phyloP scores from a whole-genome alignment of 306 rosid species.

The Myrica gale region DNA sequence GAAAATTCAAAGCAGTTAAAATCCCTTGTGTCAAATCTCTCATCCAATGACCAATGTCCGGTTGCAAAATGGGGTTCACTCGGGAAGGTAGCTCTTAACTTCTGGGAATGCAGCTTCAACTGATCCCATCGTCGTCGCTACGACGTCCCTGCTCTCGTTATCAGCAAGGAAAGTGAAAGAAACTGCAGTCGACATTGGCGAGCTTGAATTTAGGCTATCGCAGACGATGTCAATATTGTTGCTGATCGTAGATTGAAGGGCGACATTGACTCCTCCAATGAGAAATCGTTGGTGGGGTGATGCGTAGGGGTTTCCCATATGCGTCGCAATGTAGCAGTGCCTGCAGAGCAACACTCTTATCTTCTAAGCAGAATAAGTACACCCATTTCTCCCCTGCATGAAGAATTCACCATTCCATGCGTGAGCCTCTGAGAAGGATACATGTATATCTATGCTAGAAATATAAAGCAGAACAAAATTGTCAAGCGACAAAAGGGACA shows the following conservation, averaged over 20 bases:
- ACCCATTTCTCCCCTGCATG: background rate
- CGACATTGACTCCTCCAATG: background rate
- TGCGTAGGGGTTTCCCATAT: background rate
- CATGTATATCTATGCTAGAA: background rate
- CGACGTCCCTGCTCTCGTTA: background rate
- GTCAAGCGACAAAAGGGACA: too few relatives aligned
- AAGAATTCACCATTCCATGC: background rate
- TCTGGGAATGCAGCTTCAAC: slow-evolving; percentile 8
- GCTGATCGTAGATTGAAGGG: background rate
- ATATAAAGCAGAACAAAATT: too few relatives aligned
- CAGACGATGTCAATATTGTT: background rate
- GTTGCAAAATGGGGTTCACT: background rate
- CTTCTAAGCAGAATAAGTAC: slow-evolving; percentile 1
- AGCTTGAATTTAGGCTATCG: background rate
- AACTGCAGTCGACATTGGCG: background rate
- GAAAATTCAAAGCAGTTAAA: background rate
- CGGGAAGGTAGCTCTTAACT: background rate
- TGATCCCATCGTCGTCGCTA: background rate
- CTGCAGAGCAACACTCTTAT: background rate
- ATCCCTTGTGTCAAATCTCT: background rate
- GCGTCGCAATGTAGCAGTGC: slow-evolving; percentile 2
- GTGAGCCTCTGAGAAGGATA: background rate
- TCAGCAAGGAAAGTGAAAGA: background rate
- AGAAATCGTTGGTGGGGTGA: slow-evolving; percentile 1
- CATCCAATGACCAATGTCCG: slow-evolving; percentile 4